Evolutionary conservation across 805 yeast genomes (phyloP).

Genomic region (Saccharomycopsis fibuligera): DNA sequence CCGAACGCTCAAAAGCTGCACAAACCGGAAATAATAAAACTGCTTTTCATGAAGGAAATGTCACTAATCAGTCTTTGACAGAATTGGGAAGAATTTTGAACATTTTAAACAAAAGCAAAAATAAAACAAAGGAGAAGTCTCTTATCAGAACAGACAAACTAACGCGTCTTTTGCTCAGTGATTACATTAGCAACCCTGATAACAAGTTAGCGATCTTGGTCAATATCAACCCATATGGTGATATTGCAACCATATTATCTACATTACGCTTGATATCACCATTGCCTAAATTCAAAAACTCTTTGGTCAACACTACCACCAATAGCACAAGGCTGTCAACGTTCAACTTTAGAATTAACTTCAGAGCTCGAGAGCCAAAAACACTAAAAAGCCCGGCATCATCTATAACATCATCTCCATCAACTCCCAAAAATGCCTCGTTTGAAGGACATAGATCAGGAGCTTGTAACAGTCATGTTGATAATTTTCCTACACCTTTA

Average conservation of each 20-base stretch:
- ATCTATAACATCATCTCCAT: not conserved
- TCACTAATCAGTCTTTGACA: conserved; percentile 43
- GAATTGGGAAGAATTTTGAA: conserved; percentile 45
- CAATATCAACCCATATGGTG: conserved; percentile 35
- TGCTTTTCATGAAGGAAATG: conserved; percentile 41
- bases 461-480: not conserved
- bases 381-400: not conserved
- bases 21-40: conserved; percentile 34
- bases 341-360: conserved; percentile 10
- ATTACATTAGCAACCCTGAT: conserved; percentile 30
- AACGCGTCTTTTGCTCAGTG: conserved; percentile 43
- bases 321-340: conserved; percentile 6
- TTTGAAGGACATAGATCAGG: not conserved
- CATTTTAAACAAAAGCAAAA: conserved; percentile 29
- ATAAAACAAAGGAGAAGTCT: conserved; percentile 30
- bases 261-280: conserved; percentile 28
- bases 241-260: conserved; percentile 29
- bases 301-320: not conserved
- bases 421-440: not conserved
- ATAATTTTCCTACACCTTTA: not conserved
- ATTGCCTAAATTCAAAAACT: conserved; percentile 13
- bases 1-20: conserved; percentile 43
- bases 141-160: conserved; percentile 43
- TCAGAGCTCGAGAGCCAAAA: not conserved
- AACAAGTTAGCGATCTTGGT: conserved; percentile 31